A percentile compares a stretch with the other conserved stretches of the same genome.
These are phyloP conservation scores for Lentinus brumalis DNA, from an alignment of 768 basidiomycete species.

Conservation along the genomic window DNA sequence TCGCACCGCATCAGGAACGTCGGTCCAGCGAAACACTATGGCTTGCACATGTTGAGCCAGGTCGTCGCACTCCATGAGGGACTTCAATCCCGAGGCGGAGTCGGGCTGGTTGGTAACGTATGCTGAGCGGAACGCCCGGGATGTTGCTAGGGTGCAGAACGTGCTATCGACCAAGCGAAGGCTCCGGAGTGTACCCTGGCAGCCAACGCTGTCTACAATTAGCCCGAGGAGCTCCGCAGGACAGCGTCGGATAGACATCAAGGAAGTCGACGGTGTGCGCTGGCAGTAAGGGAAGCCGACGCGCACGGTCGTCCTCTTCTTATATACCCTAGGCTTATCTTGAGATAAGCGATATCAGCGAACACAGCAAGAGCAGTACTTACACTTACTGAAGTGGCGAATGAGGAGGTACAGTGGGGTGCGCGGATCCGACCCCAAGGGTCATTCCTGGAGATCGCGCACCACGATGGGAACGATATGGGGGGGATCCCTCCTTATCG, in stretches of 20 bases:
- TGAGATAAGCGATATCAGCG: too few species aligned
- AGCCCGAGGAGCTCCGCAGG: conserved; percentile 18
- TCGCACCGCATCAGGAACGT: not conserved
- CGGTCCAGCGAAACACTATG: conserved; percentile 11
- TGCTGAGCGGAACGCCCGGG: conserved; percentile 12
- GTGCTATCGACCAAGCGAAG: conserved; percentile 17
- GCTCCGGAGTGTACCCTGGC: conserved; percentile 3
- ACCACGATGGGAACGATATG: too few species aligned
- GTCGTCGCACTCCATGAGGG: conserved; percentile 1
- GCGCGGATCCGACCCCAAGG: too few species aligned
- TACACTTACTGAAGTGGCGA: too few species aligned
- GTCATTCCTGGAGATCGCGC: too few species aligned
- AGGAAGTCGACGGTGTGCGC: not conserved
- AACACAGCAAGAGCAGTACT: too few species aligned
- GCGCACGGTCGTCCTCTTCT: not conserved
- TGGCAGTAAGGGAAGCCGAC: not conserved
- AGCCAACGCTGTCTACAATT: conserved; percentile 8
- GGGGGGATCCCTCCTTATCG: too few species aligned
- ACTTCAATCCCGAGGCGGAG: not conserved
- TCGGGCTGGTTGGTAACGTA: conserved; percentile 14
- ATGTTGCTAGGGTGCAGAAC: conserved; percentile 18
- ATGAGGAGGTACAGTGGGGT: too few species aligned
- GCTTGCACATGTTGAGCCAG: conserved; percentile 11
- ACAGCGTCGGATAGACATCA: conserved; percentile 11
- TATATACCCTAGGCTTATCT: too few species aligned